phyloP scores from a whole-genome alignment of 768 basidiomycete species.

The Dictyophora rubrovolvata region DNA sequence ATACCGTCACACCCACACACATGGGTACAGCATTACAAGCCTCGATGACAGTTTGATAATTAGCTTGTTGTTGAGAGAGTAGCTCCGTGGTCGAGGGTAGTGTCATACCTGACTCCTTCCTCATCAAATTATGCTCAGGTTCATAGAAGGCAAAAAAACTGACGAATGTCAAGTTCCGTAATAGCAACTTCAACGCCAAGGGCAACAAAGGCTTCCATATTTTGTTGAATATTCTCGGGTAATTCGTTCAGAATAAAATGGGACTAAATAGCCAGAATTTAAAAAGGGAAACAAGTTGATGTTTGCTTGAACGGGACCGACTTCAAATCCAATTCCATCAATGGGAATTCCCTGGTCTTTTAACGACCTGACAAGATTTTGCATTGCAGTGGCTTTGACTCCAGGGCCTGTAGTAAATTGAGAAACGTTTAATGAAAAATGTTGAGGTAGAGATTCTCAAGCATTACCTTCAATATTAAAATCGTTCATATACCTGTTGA shows the following conservation, averaged over 20 bases:
- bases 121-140: background rate
- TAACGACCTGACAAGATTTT: constrained; percentile 5
- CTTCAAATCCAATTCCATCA: constrained; percentile 8
- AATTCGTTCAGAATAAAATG: constrained; percentile 3
- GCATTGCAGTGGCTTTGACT: constrained; percentile 4
- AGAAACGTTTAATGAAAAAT: background rate
- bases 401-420: background rate
- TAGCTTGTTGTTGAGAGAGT: constrained; percentile 36
- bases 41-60: constrained; percentile 46
- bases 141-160: background rate
- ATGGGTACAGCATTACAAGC: constrained; percentile 35
- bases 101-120: constrained; percentile 26
- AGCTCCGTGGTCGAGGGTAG: constrained; percentile 39
- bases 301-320: background rate
- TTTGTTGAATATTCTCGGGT: background rate
- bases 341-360: constrained; percentile 6
- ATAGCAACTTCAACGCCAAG: constrained; percentile 10
- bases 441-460: background rate
- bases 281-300: background rate
- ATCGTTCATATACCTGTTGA: constrained; percentile 15
- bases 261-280: background rate
- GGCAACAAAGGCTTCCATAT: constrained; percentile 2
- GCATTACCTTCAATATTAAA: constrained; percentile 23
- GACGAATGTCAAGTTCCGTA: constrained; percentile 9
- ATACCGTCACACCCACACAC: constrained; percentile 30